Percentiles rank a stretch among this genome's conserved stretches.
These are phyloP conservation scores for Saccharomycopsis capsularis DNA, from an alignment of 805 yeast genomes.

Conservation along the genomic window DNA sequence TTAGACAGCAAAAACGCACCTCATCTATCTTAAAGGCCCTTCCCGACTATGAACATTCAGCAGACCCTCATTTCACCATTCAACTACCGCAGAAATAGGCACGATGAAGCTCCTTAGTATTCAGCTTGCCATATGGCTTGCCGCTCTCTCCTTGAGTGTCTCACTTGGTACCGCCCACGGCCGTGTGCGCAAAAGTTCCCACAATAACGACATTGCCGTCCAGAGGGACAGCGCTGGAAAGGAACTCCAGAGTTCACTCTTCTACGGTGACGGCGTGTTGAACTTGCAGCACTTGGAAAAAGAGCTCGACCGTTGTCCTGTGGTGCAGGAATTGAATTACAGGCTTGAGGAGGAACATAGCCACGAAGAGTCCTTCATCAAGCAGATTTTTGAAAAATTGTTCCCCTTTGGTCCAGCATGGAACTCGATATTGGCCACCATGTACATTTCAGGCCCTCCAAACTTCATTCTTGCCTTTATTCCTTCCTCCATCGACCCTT, in stretches of 20 bases:
- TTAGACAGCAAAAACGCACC: no score
- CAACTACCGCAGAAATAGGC: no score
- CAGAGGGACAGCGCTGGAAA: no score
- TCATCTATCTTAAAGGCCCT: no score
- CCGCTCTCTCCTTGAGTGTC: no score
- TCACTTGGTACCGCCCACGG: no score
- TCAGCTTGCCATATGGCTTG: no score
- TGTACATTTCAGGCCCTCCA: slow-evolving; percentile 61
- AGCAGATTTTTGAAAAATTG: slow-evolving; percentile 35
- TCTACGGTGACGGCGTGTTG: slow-evolving; percentile 37
- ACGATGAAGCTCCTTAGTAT: no score
- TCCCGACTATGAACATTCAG: no score
- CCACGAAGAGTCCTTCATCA: slow-evolving; percentile 28
- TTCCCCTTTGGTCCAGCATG: slow-evolving; percentile 54
- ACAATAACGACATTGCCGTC: no score
- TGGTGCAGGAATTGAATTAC: slow-evolving; percentile 36
- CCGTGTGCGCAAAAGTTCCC: no score
- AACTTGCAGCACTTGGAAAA: slow-evolving; percentile 33
- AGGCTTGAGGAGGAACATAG: slow-evolving; percentile 20
- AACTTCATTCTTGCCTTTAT: slow-evolving; percentile 47
- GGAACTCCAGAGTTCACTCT: slow-evolving; percentile 17
- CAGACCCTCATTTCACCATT: no score
- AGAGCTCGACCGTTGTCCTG: slow-evolving; percentile 31
- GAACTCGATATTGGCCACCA: slow-evolving; percentile 57
- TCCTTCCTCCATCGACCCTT: slow-evolving; percentile 49